A percentile compares a stretch with the other conserved stretches of the same genome.
Evolutionary conservation across 1,139 yeast species (phyloP).

Genomic region (Kluyveromyces marxianus): DNA sequence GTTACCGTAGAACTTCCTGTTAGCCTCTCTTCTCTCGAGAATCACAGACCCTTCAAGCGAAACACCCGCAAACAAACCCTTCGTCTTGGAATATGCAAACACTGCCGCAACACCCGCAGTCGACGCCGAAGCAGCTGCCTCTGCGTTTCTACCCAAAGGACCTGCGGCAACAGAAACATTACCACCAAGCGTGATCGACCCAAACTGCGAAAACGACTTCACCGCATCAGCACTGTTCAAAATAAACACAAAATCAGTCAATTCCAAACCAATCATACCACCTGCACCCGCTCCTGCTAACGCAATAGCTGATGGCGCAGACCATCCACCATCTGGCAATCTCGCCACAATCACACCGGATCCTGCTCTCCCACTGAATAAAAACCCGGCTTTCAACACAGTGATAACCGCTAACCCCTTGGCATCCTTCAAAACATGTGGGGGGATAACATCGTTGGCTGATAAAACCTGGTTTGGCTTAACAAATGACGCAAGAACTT

Average conservation of each 20-base stretch:
- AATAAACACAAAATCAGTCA: constrained; percentile 93
- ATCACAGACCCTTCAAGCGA: constrained; percentile 94
- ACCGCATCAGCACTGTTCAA: constrained; percentile 84
- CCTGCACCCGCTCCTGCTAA: constrained; percentile 99
- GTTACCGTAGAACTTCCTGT: constrained; percentile 85
- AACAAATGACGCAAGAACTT: constrained; percentile 77
- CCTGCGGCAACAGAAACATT: constrained; percentile 97
- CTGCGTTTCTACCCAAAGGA: constrained; percentile 95
- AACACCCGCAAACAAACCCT: constrained; percentile 95
- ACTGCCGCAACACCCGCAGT: constrained; percentile 83
- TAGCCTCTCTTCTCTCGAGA: constrained; percentile 93
- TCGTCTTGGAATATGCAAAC: constrained; percentile 89
- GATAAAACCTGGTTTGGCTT: constrained; percentile 95
- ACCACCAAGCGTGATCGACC: constrained; percentile 92
- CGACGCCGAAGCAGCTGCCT: constrained; percentile 95
- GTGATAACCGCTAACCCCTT: constrained; percentile 89
- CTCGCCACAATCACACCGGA: constrained; percentile 94
- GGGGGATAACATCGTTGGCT: constrained; percentile 85
- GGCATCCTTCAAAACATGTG: constrained; percentile 78
- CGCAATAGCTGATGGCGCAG: constrained; percentile 94
- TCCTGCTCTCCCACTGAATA: constrained; percentile 95
- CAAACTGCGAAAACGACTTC: constrained; percentile 87
- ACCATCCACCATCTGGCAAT: constrained; percentile 92
- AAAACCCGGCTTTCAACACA: constrained; percentile 90
- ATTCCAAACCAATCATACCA: constrained; percentile 93